Percentiles rank a stretch among this genome's conserved stretches.
These are phyloP conservation scores for Mortierella sp. DNA, from an alignment of 371 early-diverging fungal species.

Conservation along the genomic window DNA sequence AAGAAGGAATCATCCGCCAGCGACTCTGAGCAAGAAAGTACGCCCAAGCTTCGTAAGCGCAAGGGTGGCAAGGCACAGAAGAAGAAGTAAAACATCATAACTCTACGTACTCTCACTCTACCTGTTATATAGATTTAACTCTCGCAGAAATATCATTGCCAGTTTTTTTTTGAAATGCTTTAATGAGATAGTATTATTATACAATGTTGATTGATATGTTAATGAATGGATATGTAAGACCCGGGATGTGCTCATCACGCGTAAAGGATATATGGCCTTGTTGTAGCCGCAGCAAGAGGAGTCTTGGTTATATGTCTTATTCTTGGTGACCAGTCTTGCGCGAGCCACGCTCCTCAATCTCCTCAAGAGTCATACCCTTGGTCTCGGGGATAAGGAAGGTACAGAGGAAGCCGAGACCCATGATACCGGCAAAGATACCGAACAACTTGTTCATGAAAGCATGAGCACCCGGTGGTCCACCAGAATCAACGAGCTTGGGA, in stretches of 20 bases:
- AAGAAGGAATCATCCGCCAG: constrained; percentile 32
- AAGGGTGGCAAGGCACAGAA: constrained; percentile 54
- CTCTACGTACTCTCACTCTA: neutral
- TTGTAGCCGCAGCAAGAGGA: neutral
- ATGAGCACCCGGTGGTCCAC: constrained; percentile 60
- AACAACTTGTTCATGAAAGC: constrained; percentile 74
- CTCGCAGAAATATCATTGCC: neutral
- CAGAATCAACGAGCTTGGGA: constrained; percentile 50
- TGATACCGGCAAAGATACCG: constrained; percentile 71
- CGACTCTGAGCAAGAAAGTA: constrained; percentile 43
- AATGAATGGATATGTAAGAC: too few relatives aligned
- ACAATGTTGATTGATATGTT: neutral
- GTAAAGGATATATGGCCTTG: neutral
- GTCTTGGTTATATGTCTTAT: neutral
- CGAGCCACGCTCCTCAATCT: constrained; percentile 62
- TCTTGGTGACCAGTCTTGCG: constrained; percentile 3
- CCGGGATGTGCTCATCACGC: too few relatives aligned
- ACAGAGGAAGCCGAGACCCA: constrained; percentile 37
- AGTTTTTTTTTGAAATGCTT: neutral
- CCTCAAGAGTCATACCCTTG: constrained; percentile 67
- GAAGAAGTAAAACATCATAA: constrained; percentile 43
- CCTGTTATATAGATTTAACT: neutral
- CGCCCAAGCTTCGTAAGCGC: constrained; percentile 48
- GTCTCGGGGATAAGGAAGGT: constrained; percentile 57
- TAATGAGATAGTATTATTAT: neutral